phyloP scores from a whole-genome alignment of 352 stramenopile genomes.

The Phytophthora tentaculata region DNA sequence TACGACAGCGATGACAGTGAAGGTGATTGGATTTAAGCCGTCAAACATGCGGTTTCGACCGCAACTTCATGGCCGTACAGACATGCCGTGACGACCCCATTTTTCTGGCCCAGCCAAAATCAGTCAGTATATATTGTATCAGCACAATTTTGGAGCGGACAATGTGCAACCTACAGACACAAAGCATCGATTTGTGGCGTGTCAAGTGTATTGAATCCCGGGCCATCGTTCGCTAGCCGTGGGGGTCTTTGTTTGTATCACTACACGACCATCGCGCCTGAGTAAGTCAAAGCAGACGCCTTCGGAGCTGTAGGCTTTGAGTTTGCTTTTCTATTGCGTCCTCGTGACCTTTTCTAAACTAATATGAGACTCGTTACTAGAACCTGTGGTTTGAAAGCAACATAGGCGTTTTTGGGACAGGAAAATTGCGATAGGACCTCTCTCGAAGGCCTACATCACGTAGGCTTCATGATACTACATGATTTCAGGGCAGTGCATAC shows the following conservation, averaged over 20 bases:
- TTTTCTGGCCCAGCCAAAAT: slow-evolving; percentile 1
- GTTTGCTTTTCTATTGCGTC: slow-evolving; percentile 24
- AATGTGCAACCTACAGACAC: slow-evolving; percentile 5
- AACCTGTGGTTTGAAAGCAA: not conserved
- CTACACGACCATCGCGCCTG: slow-evolving; percentile 15
- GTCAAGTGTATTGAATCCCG: slow-evolving; percentile 1
- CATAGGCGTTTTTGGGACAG: not conserved
- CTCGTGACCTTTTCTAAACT: slow-evolving; percentile 30
- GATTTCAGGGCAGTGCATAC: too few species aligned
- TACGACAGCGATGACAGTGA: slow-evolving; percentile 73
- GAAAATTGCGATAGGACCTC: too few species aligned
- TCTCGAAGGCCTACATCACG: too few species aligned
- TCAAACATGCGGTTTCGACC: slow-evolving; percentile 1
- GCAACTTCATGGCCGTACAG: slow-evolving; percentile 6
- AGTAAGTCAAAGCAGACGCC: slow-evolving; percentile 14
- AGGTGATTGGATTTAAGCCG: slow-evolving; percentile 74
- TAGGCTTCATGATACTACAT: too few species aligned
- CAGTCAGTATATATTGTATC: slow-evolving; percentile 9
- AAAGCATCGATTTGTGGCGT: not conserved
- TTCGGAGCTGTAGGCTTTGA: slow-evolving; percentile 25
- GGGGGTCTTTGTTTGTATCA: slow-evolving; percentile 23
- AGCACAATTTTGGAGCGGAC: slow-evolving; percentile 24
- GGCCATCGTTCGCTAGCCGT: slow-evolving; percentile 3
- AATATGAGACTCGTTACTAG: slow-evolving; percentile 37
- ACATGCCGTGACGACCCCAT: slow-evolving; percentile 20